phyloP scores from a whole-genome alignment of 768 basidiomycete genomes.

The Kwoniella shandongensis region DNA sequence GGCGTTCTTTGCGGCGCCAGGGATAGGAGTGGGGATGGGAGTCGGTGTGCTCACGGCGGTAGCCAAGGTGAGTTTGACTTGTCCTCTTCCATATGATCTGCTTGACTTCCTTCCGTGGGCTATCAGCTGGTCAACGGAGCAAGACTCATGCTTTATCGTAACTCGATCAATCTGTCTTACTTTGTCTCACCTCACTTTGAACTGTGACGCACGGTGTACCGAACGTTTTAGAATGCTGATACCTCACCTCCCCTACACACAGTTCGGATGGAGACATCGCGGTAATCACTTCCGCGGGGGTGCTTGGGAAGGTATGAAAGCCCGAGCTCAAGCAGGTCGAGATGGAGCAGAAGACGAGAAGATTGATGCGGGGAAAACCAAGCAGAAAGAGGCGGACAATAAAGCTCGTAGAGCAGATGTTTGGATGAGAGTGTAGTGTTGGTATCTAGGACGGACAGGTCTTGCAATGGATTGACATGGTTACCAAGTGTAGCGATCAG shows the following conservation, averaged over 20 bases:
- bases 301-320: slow-evolving; percentile 33
- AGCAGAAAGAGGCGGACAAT: slow-evolving; percentile 17
- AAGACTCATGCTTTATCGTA: too few relatives aligned
- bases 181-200: too few relatives aligned
- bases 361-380: slow-evolving; percentile 28
- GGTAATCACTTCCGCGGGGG: slow-evolving; percentile 42
- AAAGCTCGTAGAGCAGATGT: slow-evolving; percentile 32
- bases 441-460: too few relatives aligned
- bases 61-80: slow-evolving; percentile 28
- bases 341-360: slow-evolving; percentile 42
- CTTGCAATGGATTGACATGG: too few relatives aligned
- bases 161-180: too few relatives aligned
- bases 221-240: too few relatives aligned
- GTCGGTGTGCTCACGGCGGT: slow-evolving; percentile 41
- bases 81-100: background rate
- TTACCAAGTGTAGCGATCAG: too few relatives aligned
- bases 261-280: slow-evolving; percentile 50
- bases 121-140: too few relatives aligned
- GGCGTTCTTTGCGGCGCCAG: slow-evolving; percentile 47
- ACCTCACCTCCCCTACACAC: background rate
- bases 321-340: slow-evolving; percentile 31
- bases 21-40: slow-evolving; percentile 37
- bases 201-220: too few relatives aligned
- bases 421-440: slow-evolving; percentile 36
- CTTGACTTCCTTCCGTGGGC: background rate